Base-by-base conservation (phyloP, 495 filamentous ascomycete genomes). In the Penicillium lividum region DNA sequence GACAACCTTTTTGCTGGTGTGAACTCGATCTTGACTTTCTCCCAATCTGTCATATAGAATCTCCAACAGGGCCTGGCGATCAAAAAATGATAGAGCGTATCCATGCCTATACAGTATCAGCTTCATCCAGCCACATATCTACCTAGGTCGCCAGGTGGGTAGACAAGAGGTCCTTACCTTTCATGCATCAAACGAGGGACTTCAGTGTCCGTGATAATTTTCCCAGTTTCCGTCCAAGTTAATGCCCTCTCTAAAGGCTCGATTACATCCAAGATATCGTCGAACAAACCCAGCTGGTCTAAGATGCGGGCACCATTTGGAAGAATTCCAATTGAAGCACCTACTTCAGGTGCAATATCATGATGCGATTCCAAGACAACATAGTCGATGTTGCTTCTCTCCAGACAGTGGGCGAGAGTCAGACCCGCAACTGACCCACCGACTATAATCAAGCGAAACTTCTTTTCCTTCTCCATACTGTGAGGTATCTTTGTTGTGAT, bases 361-460 rank as follows among this genome's bases (percentile, higher is more conserved):
- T 51, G 18, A 15, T 67, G 56, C 22, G 67, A 63, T 60, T 85
- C 83, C 1, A 85, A 67, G 2, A 86, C 52, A 8, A 81, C 60
- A 42, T 77, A 80, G 56, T 82, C 78, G 56, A 86, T 80, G 15
- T 66, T 66, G 3, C 69, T 69, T 30, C 65, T 61, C 1, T 68
- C 53, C 15, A 86, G 67, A n/a, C 64, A 67, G 45, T 82, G 74
- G 0, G 83, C 80, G 1, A 80, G 58, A 3, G 77, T 77, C 3
- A 86, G 64, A 0, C 80, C 80, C 4, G 78, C 69, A 27, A 84
- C 72, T 5, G 76, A 77, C 7, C 79, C 82, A 27, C 82, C 83
- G 13, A 80, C 76, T 40, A 86, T 76, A 34, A 86, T 72, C 28
- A 79, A 79, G 9, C 46, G 46, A 27, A 31, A 48, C 4, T 31